Conservation (phyloP, 1,284 basidiomycete genomes). For the Apiotrichum veenhuisii region DNA sequence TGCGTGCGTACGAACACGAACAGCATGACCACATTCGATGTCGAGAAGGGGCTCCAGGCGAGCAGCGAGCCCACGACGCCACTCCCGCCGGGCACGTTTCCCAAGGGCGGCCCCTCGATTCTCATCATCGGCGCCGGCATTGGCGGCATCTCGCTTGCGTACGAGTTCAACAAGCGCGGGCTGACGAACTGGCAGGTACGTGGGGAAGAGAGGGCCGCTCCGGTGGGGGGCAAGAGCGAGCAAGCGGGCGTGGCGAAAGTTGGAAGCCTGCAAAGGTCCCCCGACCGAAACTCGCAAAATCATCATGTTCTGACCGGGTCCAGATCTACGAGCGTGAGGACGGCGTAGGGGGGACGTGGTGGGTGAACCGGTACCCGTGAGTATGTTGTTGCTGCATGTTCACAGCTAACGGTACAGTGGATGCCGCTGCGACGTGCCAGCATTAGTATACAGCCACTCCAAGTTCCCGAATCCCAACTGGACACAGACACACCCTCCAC, state of each 20-base stretch:
- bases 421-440: slow-evolving; percentile 34
- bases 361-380: slow-evolving; percentile 23
- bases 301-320: neutral
- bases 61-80: neutral
- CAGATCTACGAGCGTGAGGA: slow-evolving; percentile 32
- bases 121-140: neutral
- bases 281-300: neutral
- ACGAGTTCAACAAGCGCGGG: neutral
- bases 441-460: slow-evolving; percentile 18
- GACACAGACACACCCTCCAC: slow-evolving; percentile 15
- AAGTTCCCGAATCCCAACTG: slow-evolving; percentile 17
- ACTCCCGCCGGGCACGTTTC: neutral
- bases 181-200: neutral
- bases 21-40: too few relatives aligned
- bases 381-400: neutral
- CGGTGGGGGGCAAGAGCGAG: too few relatives aligned
- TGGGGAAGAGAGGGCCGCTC: too few relatives aligned
- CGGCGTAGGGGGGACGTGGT: slow-evolving; percentile 33
- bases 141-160: neutral
- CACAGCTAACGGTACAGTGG: slow-evolving; percentile 12
- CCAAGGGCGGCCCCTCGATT: neutral
- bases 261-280: too few relatives aligned
- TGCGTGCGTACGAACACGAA: too few relatives aligned
- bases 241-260: too few relatives aligned
- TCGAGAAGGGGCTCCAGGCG: too few relatives aligned